Base-by-base conservation (phyloP, 345 rosid genomes). In the Pugionium dolabratum region DNA sequence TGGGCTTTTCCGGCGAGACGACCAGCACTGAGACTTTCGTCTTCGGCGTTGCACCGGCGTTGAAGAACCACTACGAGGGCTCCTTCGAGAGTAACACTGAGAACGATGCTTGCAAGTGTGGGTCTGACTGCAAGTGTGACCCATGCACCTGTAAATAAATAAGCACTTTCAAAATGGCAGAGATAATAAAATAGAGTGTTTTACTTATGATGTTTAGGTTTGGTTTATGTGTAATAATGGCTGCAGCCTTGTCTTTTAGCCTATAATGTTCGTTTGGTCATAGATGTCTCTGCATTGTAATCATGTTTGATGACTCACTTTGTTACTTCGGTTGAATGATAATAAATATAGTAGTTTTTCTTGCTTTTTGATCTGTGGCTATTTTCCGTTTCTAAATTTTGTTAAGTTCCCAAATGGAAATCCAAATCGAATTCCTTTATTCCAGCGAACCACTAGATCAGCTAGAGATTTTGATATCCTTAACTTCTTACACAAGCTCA, bases 51-150 rank as follows among this genome's bases (percentile, higher is more conserved):
- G 84, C 78, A 10, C 76, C 95, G 2, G 37, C 62, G 18, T 78
- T 27, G 78, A 83, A 84, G 75, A 57, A 9, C 62, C 82, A 75
- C 32, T 47, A 62, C 25, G 87, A 77, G 63, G 94, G 78, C 40
- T 72, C 82, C 6, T 87, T 64, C 0, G 79, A 79, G 81, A 68
- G 70, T 65, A 78, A 4, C 50, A 71, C 51, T 4, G 94, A 88
- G 89, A 85, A 80, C 74, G 87, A 83, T 9, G 95, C 82, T 31
- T 88, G 97, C 95, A 85, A 85, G 80, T 88, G 99, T 64, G 90
- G 89, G 42, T 70, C 67, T 56, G 79, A 71, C 80, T 90, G 99
- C 85, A 80, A 62, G 67, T 94, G 99, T 79, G 63, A 88, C 58
- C 95, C 97, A 10, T 94, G 99, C 87, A 85, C 35, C 26, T 88